A percentile compares a stretch with the other conserved stretches of the same genome.
Evolutionary conservation across 2,329 filamentous ascomycete genomes (phyloP).

Genomic region (Madurella mycetomatis): DNA sequence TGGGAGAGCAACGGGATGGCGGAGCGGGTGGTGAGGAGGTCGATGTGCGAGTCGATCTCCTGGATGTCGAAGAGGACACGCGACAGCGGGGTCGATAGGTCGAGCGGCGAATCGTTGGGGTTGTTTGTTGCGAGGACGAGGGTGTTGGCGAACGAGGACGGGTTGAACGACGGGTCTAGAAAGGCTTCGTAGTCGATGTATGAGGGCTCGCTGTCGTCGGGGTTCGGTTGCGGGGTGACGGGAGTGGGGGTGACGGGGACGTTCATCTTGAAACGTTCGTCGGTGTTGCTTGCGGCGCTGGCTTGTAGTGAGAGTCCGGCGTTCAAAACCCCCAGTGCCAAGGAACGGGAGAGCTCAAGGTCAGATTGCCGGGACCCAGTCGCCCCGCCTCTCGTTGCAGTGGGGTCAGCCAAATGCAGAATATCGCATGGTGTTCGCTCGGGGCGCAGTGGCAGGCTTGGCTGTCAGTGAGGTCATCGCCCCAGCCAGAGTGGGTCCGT

Average conservation of each 20-base stretch:
- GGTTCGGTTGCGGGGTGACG: background rate
- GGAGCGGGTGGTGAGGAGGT: conserved; percentile 78
- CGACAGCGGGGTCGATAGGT: conserved; percentile 90
- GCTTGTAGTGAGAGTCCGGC: too few species aligned
- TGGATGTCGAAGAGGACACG: conserved; percentile 94
- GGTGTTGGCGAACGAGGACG: conserved; percentile 78
- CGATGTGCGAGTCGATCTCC: conserved; percentile 94
- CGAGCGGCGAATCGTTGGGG: conserved; percentile 79
- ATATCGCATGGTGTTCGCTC: too few species aligned
- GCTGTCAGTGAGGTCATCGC: too few species aligned
- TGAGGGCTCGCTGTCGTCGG: conserved; percentile 56
- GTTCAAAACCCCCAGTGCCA: too few species aligned
- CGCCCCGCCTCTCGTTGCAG: too few species aligned
- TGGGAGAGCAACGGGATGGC: conserved; percentile 77
- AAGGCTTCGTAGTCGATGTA: conserved; percentile 98
- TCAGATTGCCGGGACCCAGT: too few species aligned
- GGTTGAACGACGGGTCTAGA: conserved; percentile 74
- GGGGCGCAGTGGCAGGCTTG: too few species aligned
- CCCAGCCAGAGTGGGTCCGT: too few species aligned
- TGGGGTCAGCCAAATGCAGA: too few species aligned
- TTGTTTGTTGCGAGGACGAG: conserved; percentile 91
- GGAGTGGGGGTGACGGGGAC: background rate
- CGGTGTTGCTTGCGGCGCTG: conserved; percentile 23
- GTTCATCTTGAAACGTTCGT: conserved; percentile 22
- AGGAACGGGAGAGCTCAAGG: too few species aligned